Evolutionary conservation across 495 filamentous ascomycete species (phyloP), one percentile per base, ranked within the genome.

Genomic region (Margaritispora aquatica): DNA sequence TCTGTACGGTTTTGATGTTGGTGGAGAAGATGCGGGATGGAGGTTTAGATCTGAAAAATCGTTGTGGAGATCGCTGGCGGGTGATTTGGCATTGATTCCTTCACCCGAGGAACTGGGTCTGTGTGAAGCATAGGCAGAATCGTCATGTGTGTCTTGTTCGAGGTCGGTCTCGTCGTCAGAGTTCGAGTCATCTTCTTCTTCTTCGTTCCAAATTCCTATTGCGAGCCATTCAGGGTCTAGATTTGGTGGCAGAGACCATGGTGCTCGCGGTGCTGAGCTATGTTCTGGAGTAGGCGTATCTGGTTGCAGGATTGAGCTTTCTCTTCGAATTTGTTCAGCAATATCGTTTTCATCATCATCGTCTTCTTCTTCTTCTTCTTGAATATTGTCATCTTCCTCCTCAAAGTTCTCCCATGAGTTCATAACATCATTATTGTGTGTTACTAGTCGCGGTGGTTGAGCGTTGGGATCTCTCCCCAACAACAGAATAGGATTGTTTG

Each of bases 161-260:
- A 3, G 38, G 4, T 72, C 68, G 7, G 74, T 63, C 15, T 70
- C 71, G 17, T 70, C 69, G 2, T 74, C 74, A 24, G 58, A 59
- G 36, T 5, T 50, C 1, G 53, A 54, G 1, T 82, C 77, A 29
- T 75, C 68, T 27, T 87, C 80, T 4, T 80, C 75, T 52, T 88
- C 83, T 0, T 79, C 79, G 36, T 89, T n/a, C n/a, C n/a, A 95
- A 1, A 97, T 88, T 69, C 97, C 92, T 51, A 97, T 84, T 0
- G 95, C 95, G 57, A 99, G 80, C 95, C 95, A 97, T 74, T 97
- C 94, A 0, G 88, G 88, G 61, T 97, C 94, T 1, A 97, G 74
- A 57, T 92, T 85, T 26, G 77, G 77, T 13, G 94, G 92, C 2
- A 99, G 70, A 2, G 78, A 76, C 81, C 88, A 90, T 19, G 75